Evolutionary conservation across 805 yeast species (phyloP).

Genomic region (Komagataella mondaviorum): DNA sequence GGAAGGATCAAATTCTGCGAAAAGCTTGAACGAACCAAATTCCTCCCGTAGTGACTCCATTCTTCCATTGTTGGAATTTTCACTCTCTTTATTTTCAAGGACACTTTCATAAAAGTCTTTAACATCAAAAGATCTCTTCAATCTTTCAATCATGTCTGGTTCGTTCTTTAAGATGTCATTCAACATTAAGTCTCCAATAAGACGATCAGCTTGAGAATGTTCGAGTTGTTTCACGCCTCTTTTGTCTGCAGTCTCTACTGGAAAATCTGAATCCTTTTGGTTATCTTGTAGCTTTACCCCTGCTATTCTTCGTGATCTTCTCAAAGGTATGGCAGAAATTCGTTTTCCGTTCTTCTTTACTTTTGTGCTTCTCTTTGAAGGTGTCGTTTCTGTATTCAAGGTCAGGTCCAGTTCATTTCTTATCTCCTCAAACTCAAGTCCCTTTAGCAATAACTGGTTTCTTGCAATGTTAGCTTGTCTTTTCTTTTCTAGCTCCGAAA

Average conservation of each 20-base stretch:
- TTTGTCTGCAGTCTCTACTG: conserved; percentile 21
- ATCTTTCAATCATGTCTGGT: conserved; percentile 12
- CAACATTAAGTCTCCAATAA: conserved; percentile 53
- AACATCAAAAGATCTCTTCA: conserved; percentile 36
- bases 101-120: conserved; percentile 60
- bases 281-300: conserved; percentile 52
- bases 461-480: conserved; percentile 72
- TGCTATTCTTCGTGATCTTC: conserved; percentile 70
- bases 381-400: conserved; percentile 3
- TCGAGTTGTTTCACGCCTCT: conserved; percentile 23
- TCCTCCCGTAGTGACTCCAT: conserved; percentile 37
- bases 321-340: conserved; percentile 32
- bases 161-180: conserved; percentile 38
- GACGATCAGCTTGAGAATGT: conserved; percentile 38
- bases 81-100: conserved; percentile 16
- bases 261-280: conserved; percentile 21
- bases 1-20: conserved; percentile 48
- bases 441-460: conserved; percentile 60
- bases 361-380: conserved; percentile 10
- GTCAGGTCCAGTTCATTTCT: conserved; percentile 33
- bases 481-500: conserved; percentile 59
- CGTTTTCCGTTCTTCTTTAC: conserved; percentile 11
- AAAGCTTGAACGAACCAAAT: conserved; percentile 35
- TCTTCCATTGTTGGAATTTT: conserved; percentile 25
- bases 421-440: conserved; percentile 52